phyloP scores from a whole-genome alignment of 148 eudicot genomes.

The Cornus kousa region DNA sequence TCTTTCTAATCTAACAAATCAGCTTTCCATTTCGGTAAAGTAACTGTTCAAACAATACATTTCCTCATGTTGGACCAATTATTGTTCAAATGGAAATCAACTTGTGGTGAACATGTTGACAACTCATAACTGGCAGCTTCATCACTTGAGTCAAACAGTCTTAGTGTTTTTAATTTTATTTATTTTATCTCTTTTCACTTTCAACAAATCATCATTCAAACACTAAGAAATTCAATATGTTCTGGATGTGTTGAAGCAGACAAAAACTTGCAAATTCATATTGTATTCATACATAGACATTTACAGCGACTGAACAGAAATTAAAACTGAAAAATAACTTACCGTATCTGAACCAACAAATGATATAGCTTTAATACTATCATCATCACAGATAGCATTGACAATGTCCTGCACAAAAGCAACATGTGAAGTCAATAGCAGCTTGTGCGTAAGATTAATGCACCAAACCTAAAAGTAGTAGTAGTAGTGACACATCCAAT shows the following conservation, averaged over 20 bases:
- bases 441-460: background rate
- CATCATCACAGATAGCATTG: conserved; percentile 59
- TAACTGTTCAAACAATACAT: no score
- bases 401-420: conserved; percentile 51
- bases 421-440: background rate
- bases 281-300: conserved; percentile 1
- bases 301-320: background rate
- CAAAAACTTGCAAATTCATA: conserved; percentile 2
- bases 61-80: no score
- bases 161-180: no score
- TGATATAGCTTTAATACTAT: conserved; percentile 60
- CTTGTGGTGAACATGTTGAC: background rate
- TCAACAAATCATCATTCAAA: background rate
- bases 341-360: conserved; percentile 61
- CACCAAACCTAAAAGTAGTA: background rate
- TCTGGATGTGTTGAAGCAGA: background rate
- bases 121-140: background rate
- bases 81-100: no score
- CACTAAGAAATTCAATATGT: background rate
- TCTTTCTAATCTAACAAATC: no score
- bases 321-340: conserved; percentile 20
- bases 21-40: no score
- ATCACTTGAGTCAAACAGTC: background rate
- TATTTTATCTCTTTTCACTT: background rate
- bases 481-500: background rate